Percentiles rank a stretch among this genome's conserved stretches.
These are phyloP conservation scores for Aspergillus proliferans DNA, from an alignment of 2,329 filamentous ascomycete species.

Conservation along the genomic window DNA sequence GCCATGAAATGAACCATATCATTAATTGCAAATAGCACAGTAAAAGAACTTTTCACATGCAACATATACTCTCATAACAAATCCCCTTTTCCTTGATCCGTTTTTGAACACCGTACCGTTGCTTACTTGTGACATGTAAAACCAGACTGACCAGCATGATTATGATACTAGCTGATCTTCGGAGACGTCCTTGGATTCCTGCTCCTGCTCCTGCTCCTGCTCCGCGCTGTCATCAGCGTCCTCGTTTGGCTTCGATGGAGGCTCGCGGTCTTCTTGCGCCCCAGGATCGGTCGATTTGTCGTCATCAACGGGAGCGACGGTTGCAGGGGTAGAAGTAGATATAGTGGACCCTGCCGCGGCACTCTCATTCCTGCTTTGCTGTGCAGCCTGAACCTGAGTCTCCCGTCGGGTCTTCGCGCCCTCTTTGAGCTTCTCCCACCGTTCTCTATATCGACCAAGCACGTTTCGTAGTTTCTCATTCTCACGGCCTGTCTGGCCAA, in stretches of 20 bases:
- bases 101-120: no score
- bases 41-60: no score
- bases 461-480: slow-evolving; percentile 55
- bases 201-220: background rate
- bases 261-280: background rate
- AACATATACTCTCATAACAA: no score
- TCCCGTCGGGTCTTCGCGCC: slow-evolving; percentile 46
- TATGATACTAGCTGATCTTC: no score
- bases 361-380: background rate
- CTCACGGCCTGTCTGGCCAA: slow-evolving; percentile 57
- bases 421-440: slow-evolving; percentile 65
- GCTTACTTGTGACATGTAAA: no score
- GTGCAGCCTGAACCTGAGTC: slow-evolving; percentile 16
- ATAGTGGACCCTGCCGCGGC: background rate
- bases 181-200: background rate
- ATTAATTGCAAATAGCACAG: no score
- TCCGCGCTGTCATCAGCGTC: background rate
- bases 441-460: slow-evolving; percentile 53
- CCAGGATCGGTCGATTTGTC: background rate
- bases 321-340: background rate
- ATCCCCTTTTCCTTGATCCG: no score
- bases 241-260: background rate
- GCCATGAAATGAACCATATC: no score
- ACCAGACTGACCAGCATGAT: no score
- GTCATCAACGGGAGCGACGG: background rate